Evolutionary conservation across 768 basidiomycete species (phyloP), one percentile per base, ranked within the genome.

Genomic region (Serendipita vermifera): DNA sequence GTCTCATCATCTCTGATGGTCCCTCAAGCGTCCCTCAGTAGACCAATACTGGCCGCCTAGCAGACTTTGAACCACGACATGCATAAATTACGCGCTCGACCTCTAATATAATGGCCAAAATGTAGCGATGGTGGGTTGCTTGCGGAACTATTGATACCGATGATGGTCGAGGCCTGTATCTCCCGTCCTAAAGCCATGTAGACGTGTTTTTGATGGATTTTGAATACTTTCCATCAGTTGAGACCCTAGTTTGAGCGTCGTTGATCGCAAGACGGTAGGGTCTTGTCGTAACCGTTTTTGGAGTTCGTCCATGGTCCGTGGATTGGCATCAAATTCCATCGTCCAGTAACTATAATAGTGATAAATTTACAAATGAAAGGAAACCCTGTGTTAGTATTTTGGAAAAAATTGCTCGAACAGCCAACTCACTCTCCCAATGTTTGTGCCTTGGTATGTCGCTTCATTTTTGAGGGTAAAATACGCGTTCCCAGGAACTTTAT

Each of bases 281-380:
- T 94, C 91, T 54, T 75, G 74, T 5, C 83, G 79, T 67, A 93
- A 76, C 56, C 84, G 73, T 6, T 71, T 68, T 61, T 81, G 80
- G n/a, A 94, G 72, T 0, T 76, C 71, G 4, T 73, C 71, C 48
- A 93, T 72, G 0, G 79, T 81, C 35, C 73, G 72, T 9, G 90
- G 90, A 6, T 85, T 84, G 3, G 87, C 79, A 72, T 94, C 91
- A 66, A 92, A 94, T 65, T 88, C 79, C 73, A 94, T 78, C 3
- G 85, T 82, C 88, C 88, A 93, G 67, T 91, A 91, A 62, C 90
- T 93, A 62, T 17, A 51, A 51, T 26, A 43, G 2, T 31, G 4
- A 31, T 26, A 48, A 36, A 39, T 36, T 27, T n/a, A 38, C 5
- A 7, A 15, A 27, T n/a, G n/a, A n/a, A n/a, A n/a, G n/a, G n/a